Conservation (phyloP, 2,329 filamentous ascomycete genomes). For the Cordyceps javanica region DNA sequence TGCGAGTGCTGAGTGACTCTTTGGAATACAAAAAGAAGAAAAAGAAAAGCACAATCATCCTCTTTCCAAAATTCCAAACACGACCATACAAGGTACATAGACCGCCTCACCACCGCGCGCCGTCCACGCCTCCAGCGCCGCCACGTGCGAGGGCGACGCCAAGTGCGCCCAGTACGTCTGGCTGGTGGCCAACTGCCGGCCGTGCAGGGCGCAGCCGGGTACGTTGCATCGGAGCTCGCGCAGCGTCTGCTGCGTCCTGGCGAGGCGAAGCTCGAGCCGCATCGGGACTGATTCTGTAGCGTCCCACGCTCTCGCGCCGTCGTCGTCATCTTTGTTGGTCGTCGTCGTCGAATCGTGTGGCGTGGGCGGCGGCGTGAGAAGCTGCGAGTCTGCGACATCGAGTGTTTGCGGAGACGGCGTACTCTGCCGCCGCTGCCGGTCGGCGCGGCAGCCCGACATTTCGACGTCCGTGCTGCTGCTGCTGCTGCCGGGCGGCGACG, state of each 20-base stretch:
- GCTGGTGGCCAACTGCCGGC: background rate
- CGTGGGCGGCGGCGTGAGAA: background rate
- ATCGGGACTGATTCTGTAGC: background rate
- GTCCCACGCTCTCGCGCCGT: background rate
- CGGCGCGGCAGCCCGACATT: background rate
- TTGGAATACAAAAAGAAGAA: background rate
- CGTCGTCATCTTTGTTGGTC: background rate
- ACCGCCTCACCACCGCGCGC: background rate
- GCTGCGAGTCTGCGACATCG: background rate
- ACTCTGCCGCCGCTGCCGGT: background rate
- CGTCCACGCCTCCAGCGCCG: background rate
- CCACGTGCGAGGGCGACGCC: background rate
- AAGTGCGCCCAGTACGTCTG: background rate
- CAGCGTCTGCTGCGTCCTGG: background rate
- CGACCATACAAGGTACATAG: background rate
- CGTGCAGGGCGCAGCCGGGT: background rate
- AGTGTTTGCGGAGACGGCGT: background rate
- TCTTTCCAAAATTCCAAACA: background rate
- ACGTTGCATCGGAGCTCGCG: slow-evolving; percentile 5
- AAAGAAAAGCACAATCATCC: background rate
- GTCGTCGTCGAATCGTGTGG: background rate
- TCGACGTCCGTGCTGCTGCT: no score
- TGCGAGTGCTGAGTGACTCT: no score
- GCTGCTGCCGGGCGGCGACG: background rate
- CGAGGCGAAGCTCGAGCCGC: background rate